Evolutionary conservation across 768 basidiomycete genomes (phyloP), one percentile per base, ranked within the genome.

Genomic region (Mycena galericulata): DNA sequence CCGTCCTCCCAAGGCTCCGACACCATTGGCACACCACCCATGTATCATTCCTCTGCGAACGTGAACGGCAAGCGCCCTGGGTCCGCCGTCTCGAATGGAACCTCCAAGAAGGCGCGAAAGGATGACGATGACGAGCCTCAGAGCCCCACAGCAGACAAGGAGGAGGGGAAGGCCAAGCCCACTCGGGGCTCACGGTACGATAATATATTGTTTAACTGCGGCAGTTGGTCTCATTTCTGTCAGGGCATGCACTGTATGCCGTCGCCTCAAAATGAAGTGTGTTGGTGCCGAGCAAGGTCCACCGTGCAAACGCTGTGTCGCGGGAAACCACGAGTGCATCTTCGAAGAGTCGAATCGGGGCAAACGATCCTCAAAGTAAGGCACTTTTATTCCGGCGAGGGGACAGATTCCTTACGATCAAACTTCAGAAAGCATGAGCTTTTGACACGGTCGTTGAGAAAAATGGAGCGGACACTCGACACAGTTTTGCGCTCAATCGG

Each of bases 281-380:
- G 92, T 94, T 10, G 93, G 93, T 36, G 95, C 93, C 3, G 96
- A 96, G 78, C 88, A 95, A 43, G 96, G 95, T 0, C 93, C 93
- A 0, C 94, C 96, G 0, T 98, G 96, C 83, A 97, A 96, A 75
- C 91, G 96, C 24, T 98, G 96, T 74, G 80, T 82, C 50, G 75
- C 89, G 0, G 91, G 93, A 22, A 88, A 88, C 71, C 93, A 97
- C 74, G 95, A 97, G 73, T 99, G 98, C 75, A 88, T 98, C 47
- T 99, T 99, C 70, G 96, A 99, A 81, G 97, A 98, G 78, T 95
- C 93, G 2, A 97, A 98, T 77, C 88, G 98, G 53, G 98, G 98
- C 45, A 97, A 97, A 78, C 89, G 94, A 14, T 89, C 92, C 24
- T 87, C 92, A 61, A 95, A 94, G 94, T 94, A 79, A 60, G 34